Base-by-base conservation (phyloP, 2,329 filamentous ascomycete genomes). In the Raffaelea albimanens region DNA sequence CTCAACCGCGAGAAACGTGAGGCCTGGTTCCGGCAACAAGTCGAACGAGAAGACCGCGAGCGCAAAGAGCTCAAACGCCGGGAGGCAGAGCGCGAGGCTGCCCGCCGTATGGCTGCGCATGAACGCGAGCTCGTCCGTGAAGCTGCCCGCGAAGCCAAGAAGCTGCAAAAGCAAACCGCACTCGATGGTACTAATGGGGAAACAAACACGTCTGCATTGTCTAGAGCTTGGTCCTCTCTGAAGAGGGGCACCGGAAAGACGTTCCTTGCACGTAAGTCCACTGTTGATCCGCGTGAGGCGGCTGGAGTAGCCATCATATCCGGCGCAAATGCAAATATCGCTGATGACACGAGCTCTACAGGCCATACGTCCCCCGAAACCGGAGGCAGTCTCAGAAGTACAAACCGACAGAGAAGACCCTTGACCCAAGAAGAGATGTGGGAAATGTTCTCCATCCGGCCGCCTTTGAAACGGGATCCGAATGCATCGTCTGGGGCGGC, bases 11-110 rank as follows among this genome's bases (percentile, higher is more conserved):
- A 47, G 5, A 53, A 50, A 29, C 48, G 53, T 0, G 45, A 50
- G 4, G 40, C 13, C 1, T 55, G 48, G 48, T 55, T 55, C 34
- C 49, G 46, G 7, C 39, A 55, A 25, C 44, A 47, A 16, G 51
- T 22, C 0, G 31, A 44, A 18, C n/a, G n/a, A 3, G 40, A 48
- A 14, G 22, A 38, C 20, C 22, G 29, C 11, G 21, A 19, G 2
- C 38, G 39, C 22, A 40, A 33, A 18, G 44, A 49, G 20, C 13
- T 21, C 23, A 5, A 41, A 18, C 44, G 42, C 3, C 21, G 31
- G 4, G 44, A 47, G 20, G n/a, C 33, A 0, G 50, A 45, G 23
- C 34, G 43, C 3, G 39, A 50, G 19, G 29, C 36, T 4, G 49
- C 44, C 2, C 45, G 39, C 13, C 38, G 48, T 38, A 13, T 42